Evolutionary conservation across 108 stramenopile genomes (phyloP).

Genomic region (Craspedostauros australis): DNA sequence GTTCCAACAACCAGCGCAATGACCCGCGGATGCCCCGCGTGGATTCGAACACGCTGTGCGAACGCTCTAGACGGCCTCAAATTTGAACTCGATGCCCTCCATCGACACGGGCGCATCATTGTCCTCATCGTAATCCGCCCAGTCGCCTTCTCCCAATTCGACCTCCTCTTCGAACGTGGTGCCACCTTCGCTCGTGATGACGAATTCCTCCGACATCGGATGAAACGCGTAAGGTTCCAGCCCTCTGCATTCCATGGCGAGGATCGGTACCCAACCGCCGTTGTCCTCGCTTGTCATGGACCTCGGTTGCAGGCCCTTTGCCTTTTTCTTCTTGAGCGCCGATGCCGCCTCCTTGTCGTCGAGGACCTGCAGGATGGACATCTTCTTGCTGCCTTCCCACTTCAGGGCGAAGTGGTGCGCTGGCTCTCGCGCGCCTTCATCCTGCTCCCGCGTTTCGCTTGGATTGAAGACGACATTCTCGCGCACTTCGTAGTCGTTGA

Average conservation of each 20-base stretch:
- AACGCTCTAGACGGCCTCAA: slow-evolving; percentile 44
- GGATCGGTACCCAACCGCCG: slow-evolving; percentile 64
- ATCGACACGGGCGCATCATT: slow-evolving; percentile 65
- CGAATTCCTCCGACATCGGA: slow-evolving; percentile 79
- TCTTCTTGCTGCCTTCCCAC: slow-evolving; percentile 82
- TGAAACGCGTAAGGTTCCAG: slow-evolving; percentile 81
- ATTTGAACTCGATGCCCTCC: slow-evolving; percentile 64
- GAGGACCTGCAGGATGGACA: slow-evolving; percentile 51
- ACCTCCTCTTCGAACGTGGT: slow-evolving; percentile 68
- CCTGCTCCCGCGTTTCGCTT: slow-evolving; percentile 63
- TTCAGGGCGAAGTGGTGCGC: slow-evolving; percentile 67
- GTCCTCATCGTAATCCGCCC: slow-evolving; percentile 87
- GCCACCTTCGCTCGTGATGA: slow-evolving; percentile 59
- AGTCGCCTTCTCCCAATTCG: slow-evolving; percentile 78
- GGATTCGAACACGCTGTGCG: no score
- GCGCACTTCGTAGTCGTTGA: slow-evolving; percentile 59
- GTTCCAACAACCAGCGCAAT: no score
- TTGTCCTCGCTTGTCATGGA: slow-evolving; percentile 58
- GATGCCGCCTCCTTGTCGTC: slow-evolving; percentile 43
- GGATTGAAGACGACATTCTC: slow-evolving; percentile 79
- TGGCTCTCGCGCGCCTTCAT: slow-evolving; percentile 60
- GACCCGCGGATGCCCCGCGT: no score
- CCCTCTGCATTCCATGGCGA: slow-evolving; percentile 74
- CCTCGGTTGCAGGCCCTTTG: slow-evolving; percentile 32
- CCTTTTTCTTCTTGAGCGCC: slow-evolving; percentile 73